These are phyloP conservation scores for Plasmopara viticola DNA, from an alignment of 352 stramenopile genomes.

Conservation along the genomic window DNA sequence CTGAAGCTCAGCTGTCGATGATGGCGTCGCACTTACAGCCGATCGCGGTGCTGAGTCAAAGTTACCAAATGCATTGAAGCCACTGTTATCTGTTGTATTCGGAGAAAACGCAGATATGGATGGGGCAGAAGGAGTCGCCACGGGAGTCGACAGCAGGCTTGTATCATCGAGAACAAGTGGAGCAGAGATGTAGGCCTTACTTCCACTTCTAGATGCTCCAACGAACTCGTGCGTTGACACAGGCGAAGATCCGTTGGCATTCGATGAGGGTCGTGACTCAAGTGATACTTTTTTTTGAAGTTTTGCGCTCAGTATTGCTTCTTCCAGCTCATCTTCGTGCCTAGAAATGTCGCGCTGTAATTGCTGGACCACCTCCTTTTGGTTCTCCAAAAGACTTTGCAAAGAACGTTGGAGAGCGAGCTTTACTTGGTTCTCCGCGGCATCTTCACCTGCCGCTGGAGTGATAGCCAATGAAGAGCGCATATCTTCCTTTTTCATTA, in stretches of 20 bases:
- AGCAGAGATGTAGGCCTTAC: slow-evolving; percentile 14
- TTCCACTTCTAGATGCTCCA: slow-evolving; percentile 2
- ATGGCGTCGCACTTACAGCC: slow-evolving; percentile 13
- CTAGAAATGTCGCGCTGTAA: slow-evolving; percentile 44
- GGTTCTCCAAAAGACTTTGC: slow-evolving; percentile 43
- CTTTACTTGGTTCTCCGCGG: slow-evolving; percentile 29
- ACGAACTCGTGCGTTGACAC: slow-evolving; percentile 7
- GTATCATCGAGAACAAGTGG: slow-evolving; percentile 16
- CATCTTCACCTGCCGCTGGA: slow-evolving; percentile 9
- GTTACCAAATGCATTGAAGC: slow-evolving; percentile 31
- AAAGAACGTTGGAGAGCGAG: slow-evolving; percentile 44
- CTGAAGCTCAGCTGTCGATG: slow-evolving; percentile 9
- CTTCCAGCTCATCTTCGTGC: slow-evolving; percentile 46
- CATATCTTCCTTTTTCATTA: slow-evolving; percentile 62
- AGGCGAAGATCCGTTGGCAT: slow-evolving; percentile 3
- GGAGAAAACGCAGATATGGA: slow-evolving; percentile 21
- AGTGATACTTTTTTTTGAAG: slow-evolving; percentile 29
- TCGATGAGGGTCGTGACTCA: slow-evolving; percentile 20
- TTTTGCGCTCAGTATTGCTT: slow-evolving; percentile 32
- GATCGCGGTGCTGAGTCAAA: slow-evolving; percentile 28
- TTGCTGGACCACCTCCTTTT: slow-evolving; percentile 47
- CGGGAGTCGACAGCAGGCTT: slow-evolving; percentile 8
- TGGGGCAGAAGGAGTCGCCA: slow-evolving; percentile 14
- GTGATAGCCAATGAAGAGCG: slow-evolving; percentile 21
- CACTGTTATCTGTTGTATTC: slow-evolving; percentile 27